These are phyloP conservation scores for Venturia oleaginea DNA, from an alignment of 2,329 filamentous ascomycete genomes.

Conservation along the genomic window DNA sequence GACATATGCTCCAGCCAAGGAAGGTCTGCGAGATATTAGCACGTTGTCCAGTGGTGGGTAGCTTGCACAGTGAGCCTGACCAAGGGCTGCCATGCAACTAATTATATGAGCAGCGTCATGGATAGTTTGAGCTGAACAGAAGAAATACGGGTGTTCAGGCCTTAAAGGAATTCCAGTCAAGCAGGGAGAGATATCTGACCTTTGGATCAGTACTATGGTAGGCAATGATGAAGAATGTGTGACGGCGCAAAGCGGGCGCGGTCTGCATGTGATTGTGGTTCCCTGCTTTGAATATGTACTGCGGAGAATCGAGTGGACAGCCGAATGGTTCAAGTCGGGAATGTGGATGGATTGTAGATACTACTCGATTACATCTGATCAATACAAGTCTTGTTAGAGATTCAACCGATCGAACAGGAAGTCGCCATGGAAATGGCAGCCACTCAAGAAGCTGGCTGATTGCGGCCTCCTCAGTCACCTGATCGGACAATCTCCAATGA, in stretches of 20 bases:
- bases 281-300: not conserved
- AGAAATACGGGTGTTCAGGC: not conserved
- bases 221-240: not conserved
- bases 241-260: not conserved
- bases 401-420: not conserved
- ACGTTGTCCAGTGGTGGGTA: slow-evolving; percentile 1
- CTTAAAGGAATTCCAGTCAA: not conserved
- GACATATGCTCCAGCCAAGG: slow-evolving; percentile 35
- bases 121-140: not conserved
- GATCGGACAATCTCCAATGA: not conserved
- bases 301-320: not conserved
- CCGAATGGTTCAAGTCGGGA: not conserved
- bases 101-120: not conserved
- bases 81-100: slow-evolving; percentile 32
- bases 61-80: slow-evolving; percentile 19
- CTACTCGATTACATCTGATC: not conserved
- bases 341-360: not conserved
- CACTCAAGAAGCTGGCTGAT: too few species aligned
- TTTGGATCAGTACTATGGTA: not conserved
- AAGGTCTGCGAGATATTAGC: slow-evolving; percentile 20
- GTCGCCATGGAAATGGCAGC: too few species aligned
- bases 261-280: not conserved
- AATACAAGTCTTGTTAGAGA: not conserved
- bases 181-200: not conserved
- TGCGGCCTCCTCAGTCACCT: too few species aligned